Base-by-base conservation (phyloP, 177 flowering plant species). In the Vitis hybrid region DNA sequence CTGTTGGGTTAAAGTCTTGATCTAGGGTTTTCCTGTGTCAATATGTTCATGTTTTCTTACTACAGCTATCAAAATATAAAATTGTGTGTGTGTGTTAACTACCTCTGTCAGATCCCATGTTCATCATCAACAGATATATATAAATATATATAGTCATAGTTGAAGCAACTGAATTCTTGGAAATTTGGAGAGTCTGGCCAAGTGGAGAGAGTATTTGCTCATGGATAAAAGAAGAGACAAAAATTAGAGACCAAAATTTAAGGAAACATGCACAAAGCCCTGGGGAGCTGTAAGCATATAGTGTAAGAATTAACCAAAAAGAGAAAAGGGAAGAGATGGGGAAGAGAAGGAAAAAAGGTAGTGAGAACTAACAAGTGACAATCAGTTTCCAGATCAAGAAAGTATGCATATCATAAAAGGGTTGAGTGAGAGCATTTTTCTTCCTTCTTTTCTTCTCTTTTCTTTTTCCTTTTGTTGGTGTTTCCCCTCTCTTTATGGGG, bases 101-200 rank as follows among this genome's bases (percentile, higher is more conserved):
- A 62, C 78, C 71, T 59, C 70, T 67, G 65, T 69, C 75, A 79
- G 76, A 75, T 82, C 79, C 64, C 65, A 61, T 63, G 55, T 60
- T 75, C 73, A 71, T 56, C 60, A 70, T 69, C 58, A 57, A 10
- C 10, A 65, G 22, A 56, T 2, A 39, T 48, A 52, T 63, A 39
- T 60, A 16, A 60, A 31, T 61, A 53, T 31, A 29, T 22, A 66
- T 18, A 49, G 10, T 70, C 55, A 70, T 76, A 39, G 45, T 39
- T 39, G 45, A 39, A 5, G 69, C 65, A 67, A 31, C 63, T 66
- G 72, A 72, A 77, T 69, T 65, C 57, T 56, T 66, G 50, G 22
- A 49, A 50, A 48, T 52, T 5, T 9, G 12, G 62, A 48, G 45
- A 63, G 52, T 65, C 55, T 51, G 20, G 51, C 26, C 48, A 52